A percentile compares a stretch with the other conserved stretches of the same genome.
Conservation (phyloP, 768 basidiomycete genomes). For the Leccinum broughii region DNA sequence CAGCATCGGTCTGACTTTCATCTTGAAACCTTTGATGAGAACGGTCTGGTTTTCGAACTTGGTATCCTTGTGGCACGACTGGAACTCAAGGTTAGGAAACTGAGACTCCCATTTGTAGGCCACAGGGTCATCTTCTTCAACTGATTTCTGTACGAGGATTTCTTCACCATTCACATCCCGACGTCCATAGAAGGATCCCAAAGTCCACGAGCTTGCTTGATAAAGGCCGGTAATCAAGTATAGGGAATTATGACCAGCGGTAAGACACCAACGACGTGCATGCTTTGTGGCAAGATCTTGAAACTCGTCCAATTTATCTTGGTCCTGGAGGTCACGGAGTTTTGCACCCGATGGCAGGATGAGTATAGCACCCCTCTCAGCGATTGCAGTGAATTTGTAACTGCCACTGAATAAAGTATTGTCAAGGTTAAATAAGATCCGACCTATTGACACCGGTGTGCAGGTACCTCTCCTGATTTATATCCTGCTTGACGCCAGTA, state of each 20-base stretch:
- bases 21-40: constrained; percentile 11
- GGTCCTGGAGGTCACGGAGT: not conserved
- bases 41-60: not conserved
- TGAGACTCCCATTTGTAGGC: not conserved
- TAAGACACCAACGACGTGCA: not conserved
- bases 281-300: not conserved
- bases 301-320: not conserved
- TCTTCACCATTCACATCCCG: not conserved
- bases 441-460: no score
- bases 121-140: not conserved
- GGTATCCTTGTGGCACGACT: no score
- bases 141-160: not conserved
- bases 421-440: not conserved
- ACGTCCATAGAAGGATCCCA: constrained; percentile 3
- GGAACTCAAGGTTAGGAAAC: not conserved
- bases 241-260: not conserved
- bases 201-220: not conserved
- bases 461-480: no score
- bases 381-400: not conserved
- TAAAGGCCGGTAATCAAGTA: constrained; percentile 9
- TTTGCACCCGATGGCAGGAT: constrained; percentile 7
- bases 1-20: not conserved
- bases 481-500: no score
- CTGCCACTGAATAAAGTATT: not conserved
- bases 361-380: constrained; percentile 2